Conservation (phyloP, 2,329 filamentous ascomycete genomes). For the Colletotrichum chlorophyti region DNA sequence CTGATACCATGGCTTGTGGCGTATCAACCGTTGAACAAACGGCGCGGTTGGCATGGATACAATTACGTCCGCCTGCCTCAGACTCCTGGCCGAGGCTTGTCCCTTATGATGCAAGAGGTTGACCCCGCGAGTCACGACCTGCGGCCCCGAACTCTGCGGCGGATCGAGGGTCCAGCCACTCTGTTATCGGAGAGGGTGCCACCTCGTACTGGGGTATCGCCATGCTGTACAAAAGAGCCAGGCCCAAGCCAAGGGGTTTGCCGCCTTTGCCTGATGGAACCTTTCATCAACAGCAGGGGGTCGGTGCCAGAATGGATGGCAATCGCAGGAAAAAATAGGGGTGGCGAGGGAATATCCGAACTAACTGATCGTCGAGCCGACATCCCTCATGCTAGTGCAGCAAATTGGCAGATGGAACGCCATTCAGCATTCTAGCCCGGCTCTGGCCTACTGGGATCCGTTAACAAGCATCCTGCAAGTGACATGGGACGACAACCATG, state of each 20-base stretch:
- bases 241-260: constrained; percentile 25
- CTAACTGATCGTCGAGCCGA: constrained; percentile 24
- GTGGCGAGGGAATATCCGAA: constrained; percentile 24
- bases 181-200: constrained; percentile 13
- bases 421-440: constrained; percentile 22
- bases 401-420: constrained; percentile 15
- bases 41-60: constrained; percentile 7
- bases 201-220: constrained; percentile 11
- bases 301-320: constrained; percentile 3
- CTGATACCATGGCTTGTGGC: constrained; percentile 8
- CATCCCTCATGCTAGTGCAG: constrained; percentile 14
- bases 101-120: constrained; percentile 24
- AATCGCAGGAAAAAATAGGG: constrained; percentile 12
- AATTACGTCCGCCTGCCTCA: not conserved
- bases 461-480: constrained; percentile 23
- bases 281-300: constrained; percentile 4
- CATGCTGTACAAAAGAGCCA: not conserved
- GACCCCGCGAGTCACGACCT: constrained; percentile 27
- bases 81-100: not conserved
- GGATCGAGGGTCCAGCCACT: constrained; percentile 25
- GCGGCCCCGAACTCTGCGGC: constrained; percentile 19
- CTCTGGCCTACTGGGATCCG: constrained; percentile 12
- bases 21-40: not conserved
- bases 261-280: constrained; percentile 24
- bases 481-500: constrained; percentile 28